phyloP scores from a whole-genome alignment of 495 filamentous ascomycete genomes.

The Hypoxylon cercidicola region DNA sequence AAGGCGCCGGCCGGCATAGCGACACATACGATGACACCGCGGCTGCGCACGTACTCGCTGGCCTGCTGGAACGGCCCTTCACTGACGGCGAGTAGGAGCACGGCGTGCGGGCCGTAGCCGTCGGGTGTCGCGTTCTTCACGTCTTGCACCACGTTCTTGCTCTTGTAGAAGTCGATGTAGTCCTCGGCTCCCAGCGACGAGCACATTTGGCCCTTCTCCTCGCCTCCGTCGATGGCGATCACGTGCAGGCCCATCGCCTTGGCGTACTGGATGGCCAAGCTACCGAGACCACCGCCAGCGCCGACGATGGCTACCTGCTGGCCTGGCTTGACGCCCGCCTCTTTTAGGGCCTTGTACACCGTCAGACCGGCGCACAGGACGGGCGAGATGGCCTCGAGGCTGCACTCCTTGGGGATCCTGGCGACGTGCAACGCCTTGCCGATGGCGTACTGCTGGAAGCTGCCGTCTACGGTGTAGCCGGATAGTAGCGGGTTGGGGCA shows the following conservation, averaged over 20 bases:
- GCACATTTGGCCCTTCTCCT: slow-evolving; percentile 79
- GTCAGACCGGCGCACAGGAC: slow-evolving; percentile 91
- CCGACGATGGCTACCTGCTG: slow-evolving; percentile 88
- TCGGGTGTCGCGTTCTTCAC: slow-evolving; percentile 81
- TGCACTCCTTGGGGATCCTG: slow-evolving; percentile 76
- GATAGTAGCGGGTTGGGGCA: slow-evolving; percentile 78
- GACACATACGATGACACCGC: slow-evolving; percentile 83
- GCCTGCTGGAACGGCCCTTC: slow-evolving; percentile 97
- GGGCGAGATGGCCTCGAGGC: slow-evolving; percentile 81
- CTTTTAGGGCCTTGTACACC: slow-evolving; percentile 93
- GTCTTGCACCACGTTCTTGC: slow-evolving; percentile 79
- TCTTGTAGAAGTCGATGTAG: slow-evolving; percentile 82
- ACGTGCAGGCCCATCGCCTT: slow-evolving; percentile 85
- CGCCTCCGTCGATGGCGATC: slow-evolving; percentile 82
- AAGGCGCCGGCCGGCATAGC: slow-evolving; percentile 83
- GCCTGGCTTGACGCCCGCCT: slow-evolving; percentile 76
- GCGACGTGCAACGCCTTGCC: slow-evolving; percentile 86
- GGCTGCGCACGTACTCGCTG: slow-evolving; percentile 78
- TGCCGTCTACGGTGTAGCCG: slow-evolving; percentile 91
- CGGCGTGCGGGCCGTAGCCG: slow-evolving; percentile 87
- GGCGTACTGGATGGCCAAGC: slow-evolving; percentile 85
- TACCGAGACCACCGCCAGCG: slow-evolving; percentile 87
- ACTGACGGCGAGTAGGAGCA: slow-evolving; percentile 82
- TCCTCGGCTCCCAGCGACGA: slow-evolving; percentile 70
- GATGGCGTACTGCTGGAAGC: slow-evolving; percentile 92